Evolutionary conservation across 805 yeast genomes (phyloP), one percentile per base, ranked within the genome.

Genomic region (Kurtzmaniella fragi): DNA sequence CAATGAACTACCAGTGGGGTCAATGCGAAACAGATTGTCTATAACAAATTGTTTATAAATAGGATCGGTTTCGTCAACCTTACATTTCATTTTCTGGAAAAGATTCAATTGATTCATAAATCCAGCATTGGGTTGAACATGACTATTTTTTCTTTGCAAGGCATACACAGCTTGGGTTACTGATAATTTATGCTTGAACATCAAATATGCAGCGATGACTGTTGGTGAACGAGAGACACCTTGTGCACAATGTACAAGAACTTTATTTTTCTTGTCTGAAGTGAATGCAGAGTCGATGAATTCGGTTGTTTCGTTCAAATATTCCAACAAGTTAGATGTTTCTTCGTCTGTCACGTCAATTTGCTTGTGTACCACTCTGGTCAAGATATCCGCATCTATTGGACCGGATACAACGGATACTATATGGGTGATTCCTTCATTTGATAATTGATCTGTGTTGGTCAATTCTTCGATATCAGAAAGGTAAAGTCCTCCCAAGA

Each of bases 401-500:
- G 69, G 70, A 11, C 87, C 88, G 34, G 78, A 77, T 15, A 88
- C 61, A 1, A 82, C 73, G 0, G 95, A 82, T 16, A 91, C 57
- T 9, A 93, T 76, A 53, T 84, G 87, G 0, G 87, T 74, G 32
- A 93, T 80, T 8, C 76, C 73, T 47, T 71, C 62, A 16, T 75
- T 67, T 16, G 66, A 64, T 32, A 86, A 59, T 32, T 83, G 78
- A 11, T 69, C 59, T 31, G 64, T 72, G 3, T 77, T 71, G 12
- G 73, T 62, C 16, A 89, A 62, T 0, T 95, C 84, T 37, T 75
- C 77, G 15, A 82, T 65, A 1, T 93, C 78, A 4, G 96, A 89
- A 12, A 91, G 59, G 60, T 80, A 85, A 2, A 91, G 72, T 7
- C 82, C 81, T 17, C 95, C 95, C n/a, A 86, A 59, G n/a, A 89